Percentiles rank a stretch among this genome's conserved stretches.
Conservation (phyloP, 257 asterid species). For the Salvia miltiorrhiza region DNA sequence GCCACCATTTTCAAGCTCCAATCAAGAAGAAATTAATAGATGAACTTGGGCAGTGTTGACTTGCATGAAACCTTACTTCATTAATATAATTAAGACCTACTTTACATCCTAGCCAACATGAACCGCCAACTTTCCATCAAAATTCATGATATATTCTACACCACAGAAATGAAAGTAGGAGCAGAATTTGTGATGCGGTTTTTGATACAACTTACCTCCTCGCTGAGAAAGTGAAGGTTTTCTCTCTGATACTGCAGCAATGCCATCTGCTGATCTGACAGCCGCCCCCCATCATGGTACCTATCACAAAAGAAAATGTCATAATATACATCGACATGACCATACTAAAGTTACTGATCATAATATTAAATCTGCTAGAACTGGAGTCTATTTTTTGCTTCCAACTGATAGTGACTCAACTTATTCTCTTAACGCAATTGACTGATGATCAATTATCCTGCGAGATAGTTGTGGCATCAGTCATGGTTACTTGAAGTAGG, state of each 20-base stretch:
- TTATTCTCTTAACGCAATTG: conserved; percentile 10
- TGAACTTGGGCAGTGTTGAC: conserved; percentile 13
- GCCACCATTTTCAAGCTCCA: conserved; percentile 14
- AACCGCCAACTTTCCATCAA: neutral
- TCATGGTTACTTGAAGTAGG: neutral
- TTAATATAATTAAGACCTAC: neutral
- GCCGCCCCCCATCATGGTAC: conserved; percentile 90
- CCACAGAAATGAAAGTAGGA: neutral
- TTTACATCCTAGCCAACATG: neutral
- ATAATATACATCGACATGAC: conserved; percentile 1
- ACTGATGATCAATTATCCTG: neutral
- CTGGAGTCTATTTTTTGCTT: neutral
- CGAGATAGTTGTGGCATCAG: neutral
- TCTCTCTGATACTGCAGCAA: conserved; percentile 96
- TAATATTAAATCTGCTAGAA: neutral
- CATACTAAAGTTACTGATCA: conserved; percentile 4
- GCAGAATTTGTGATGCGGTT: neutral
- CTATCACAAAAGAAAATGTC: conserved; percentile 35
- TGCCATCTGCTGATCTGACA: conserved; percentile 99
- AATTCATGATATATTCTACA: neutral
- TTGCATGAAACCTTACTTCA: conserved; percentile 10
- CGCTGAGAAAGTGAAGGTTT: conserved; percentile 94
- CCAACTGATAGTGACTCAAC: conserved; percentile 1
- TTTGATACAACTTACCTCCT: conserved; percentile 63
- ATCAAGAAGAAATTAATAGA: neutral